Evolutionary conservation across 148 eudicot genomes (phyloP), one percentile per base, ranked within the genome.

Genomic region (Selenicereus undatus): DNA sequence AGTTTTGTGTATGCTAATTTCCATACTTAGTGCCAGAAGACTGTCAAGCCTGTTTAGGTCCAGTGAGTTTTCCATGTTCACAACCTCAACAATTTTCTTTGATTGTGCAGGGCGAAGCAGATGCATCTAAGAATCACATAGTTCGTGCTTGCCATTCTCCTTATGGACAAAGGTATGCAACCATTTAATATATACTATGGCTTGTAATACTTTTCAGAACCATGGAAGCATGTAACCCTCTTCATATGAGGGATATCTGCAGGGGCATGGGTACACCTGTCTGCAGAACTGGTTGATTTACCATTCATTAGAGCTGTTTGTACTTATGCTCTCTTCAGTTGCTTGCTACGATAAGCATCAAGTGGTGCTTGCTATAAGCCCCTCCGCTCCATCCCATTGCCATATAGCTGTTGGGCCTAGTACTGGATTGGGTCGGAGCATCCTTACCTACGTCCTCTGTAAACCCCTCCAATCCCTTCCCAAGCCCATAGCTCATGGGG

Each of bases 141-240:
- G 83, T 90, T 51, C 88, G 91, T 58, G 93, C 99, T 1, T 88
- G 90, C 74, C 88, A 86, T 70, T 91, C 93, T 39, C 89, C 91
- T 73, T 92, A 95, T 82, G 97, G 91, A 24, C 79, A 76, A 83
- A 93, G 97, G 99, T 95, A 60, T 80, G 88, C 11, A 65, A 70
- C 36, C 30, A 56, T 0, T 36, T 42, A 4, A 29, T 35, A 9
- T 35, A 9, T 30, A 0, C n/a, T 22, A 10, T 43, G 13, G 12
- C 26, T 18, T 5, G 12, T 66, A 12, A 1, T 27, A 27, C 71
- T 29, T 22, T 66, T 14, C 14, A 27, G 17, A 27, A 24, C 6
- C 17, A 26, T 14, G 26, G 18, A 66, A 26, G 35, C 32, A 9
- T 64, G 29, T 64, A n/a, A 1, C 69, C 69, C 43, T 39, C 7